Base-by-base conservation (phyloP, 108 stramenopile species). In the Bacterosira constricta region DNA sequence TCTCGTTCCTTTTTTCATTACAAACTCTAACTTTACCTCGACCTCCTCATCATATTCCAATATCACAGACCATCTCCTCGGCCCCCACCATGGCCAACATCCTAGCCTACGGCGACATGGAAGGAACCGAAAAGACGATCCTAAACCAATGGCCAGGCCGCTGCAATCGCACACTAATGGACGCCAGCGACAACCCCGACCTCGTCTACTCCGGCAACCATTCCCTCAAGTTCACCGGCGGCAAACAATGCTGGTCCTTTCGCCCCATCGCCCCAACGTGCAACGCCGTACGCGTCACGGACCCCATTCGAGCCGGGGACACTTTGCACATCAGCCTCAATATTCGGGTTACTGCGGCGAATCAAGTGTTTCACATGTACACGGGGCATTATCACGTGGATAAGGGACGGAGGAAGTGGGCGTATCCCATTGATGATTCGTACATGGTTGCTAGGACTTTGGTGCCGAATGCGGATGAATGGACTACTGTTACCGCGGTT, bases 361-460 rank as follows among this genome's bases (percentile, higher is more conserved):
- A 54, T 6, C 62, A 69, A 46, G 54, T 70, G 17, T 69, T 77
- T 29, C 57, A 70, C 29, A 58, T 77, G 38, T 68, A 69, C 27
- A 69, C 77, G 15, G 68, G 41, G 11, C 77, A 69, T 52, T 69
- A 64, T 31, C 77, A 77, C 29, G 27, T 44, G 21, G 17, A 25
- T 8, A 77, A 77, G 45, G 27, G 55, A 20, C 35, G 47, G 13
- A 44, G 27, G 6, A 15, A 44, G 7, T 77, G 77, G 77, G 69
- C 63, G 0, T 30, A 27, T 9, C 69, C 63, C 6, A 20, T 11
- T 1, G 77, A 77, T 65, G 77, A 77, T 42, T 69, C 67, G 0
- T 45, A 77, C 30, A 54, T 70, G n/a, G 50, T 77, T 20, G 31
- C 55, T 13, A 37, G 77, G 4, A 65, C 55, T 0, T 56, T 56